phyloP scores from a whole-genome alignment of 148 eudicot species.

The Rhododendron griersonianum region DNA sequence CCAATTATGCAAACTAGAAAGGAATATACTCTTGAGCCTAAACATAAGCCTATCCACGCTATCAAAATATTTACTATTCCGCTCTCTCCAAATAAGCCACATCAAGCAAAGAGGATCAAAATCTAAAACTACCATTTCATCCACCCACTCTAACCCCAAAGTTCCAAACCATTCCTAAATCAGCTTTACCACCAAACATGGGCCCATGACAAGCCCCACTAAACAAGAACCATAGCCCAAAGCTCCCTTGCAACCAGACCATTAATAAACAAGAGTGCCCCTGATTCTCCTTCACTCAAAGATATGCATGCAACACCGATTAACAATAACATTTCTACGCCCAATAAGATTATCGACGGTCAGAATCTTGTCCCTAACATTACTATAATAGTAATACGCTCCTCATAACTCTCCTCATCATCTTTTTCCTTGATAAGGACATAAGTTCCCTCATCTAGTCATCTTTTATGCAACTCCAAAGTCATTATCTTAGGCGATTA shows the following conservation, averaged over 20 bases:
- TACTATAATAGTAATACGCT: not conserved
- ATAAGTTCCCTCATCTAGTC: not conserved
- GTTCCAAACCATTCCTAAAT: not conserved
- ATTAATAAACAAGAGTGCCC: not conserved
- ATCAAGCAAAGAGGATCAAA: not conserved
- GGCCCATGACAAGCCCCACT: not conserved
- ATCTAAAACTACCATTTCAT: not conserved
- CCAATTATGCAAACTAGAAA: not conserved
- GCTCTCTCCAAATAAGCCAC: not conserved
- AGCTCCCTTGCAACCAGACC: not conserved
- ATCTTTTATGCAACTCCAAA: not conserved
- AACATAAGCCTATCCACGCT: not conserved
- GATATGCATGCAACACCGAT: not conserved
- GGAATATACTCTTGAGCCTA: not conserved
- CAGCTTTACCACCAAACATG: not conserved
- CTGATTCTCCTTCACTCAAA: not conserved
- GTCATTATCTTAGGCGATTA: not conserved
- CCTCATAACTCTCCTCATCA: not conserved
- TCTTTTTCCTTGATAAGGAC: not conserved
- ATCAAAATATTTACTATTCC: not conserved
- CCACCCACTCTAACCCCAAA: not conserved
- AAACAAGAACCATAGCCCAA: not conserved
- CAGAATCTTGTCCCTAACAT: not conserved
- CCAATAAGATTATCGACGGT: not conserved
- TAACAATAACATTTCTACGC: not conserved